These are phyloP conservation scores for Cladophialophora psammophila DNA, from an alignment of 2,329 filamentous ascomycete genomes.

Conservation along the genomic window DNA sequence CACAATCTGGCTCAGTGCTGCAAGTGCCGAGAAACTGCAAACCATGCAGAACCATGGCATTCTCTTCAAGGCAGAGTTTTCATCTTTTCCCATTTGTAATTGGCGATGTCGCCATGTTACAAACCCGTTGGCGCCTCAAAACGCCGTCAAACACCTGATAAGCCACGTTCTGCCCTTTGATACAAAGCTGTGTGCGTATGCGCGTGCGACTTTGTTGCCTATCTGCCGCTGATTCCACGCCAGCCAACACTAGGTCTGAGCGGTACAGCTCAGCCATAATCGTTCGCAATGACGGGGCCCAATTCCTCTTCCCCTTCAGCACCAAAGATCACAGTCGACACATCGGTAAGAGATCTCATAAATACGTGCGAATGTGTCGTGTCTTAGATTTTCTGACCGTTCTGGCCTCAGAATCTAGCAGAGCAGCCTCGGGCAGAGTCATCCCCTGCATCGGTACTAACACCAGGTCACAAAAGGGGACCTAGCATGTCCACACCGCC, in stretches of 20 bases:
- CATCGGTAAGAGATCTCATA: constrained; percentile 35
- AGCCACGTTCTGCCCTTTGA: neutral
- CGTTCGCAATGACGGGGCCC: constrained; percentile 31
- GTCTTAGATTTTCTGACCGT: constrained; percentile 26
- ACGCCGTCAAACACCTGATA: neutral
- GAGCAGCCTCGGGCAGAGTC: constrained; percentile 21
- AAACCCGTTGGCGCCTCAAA: neutral
- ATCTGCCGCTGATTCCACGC: neutral
- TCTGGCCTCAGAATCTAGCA: constrained; percentile 29
- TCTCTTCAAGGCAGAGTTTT: constrained; percentile 12
- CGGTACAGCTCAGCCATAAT: constrained; percentile 11
- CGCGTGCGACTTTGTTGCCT: neutral
- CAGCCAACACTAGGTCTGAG: neutral
- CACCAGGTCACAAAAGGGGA: constrained; percentile 28
- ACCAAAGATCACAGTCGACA: constrained; percentile 38
- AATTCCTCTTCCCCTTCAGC: constrained; percentile 25
- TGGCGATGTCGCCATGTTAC: neutral
- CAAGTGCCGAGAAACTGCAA: neutral
- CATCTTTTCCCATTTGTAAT: constrained; percentile 7
- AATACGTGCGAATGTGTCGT: neutral
- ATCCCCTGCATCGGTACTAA: constrained; percentile 21
- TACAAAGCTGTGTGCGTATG: constrained; percentile 14
- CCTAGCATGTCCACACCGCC: constrained; percentile 39
- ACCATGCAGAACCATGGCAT: neutral
- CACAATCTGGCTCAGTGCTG: neutral